These are phyloP conservation scores for Daldinia decipiens DNA, from an alignment of 495 filamentous ascomycete genomes.

Conservation along the genomic window DNA sequence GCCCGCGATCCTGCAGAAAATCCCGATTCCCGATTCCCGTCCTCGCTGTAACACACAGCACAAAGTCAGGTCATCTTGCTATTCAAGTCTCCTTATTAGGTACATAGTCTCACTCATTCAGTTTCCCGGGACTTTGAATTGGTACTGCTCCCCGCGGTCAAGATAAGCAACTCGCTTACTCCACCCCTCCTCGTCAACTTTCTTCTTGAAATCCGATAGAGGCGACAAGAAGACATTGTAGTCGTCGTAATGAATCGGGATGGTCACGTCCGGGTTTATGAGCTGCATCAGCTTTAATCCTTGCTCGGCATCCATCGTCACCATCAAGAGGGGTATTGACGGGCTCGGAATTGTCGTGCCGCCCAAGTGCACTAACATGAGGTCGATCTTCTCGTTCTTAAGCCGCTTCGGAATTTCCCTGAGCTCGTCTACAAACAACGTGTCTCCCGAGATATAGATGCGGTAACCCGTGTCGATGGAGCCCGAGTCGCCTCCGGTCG, in stretches of 20 bases:
- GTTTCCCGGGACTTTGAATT: constrained; percentile 60
- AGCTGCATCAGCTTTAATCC: constrained; percentile 69
- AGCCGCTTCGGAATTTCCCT: constrained; percentile 63
- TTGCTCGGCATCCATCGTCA: constrained; percentile 77
- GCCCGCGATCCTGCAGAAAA: constrained; percentile 12
- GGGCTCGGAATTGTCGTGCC: constrained; percentile 73
- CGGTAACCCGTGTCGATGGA: constrained; percentile 64
- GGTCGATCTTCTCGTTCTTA: constrained; percentile 63
- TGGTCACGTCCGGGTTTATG: constrained; percentile 69
- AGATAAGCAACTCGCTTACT: constrained; percentile 67
- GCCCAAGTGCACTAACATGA: constrained; percentile 75
- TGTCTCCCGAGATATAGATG: constrained; percentile 80
- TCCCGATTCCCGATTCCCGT: constrained; percentile 6
- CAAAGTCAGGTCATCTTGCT: not conserved
- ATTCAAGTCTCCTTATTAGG: not conserved
- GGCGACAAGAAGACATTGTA: constrained; percentile 71
- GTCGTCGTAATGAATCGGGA: constrained; percentile 78
- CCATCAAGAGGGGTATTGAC: constrained; percentile 67
- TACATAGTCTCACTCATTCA: constrained; percentile 13
- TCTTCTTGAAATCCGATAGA: constrained; percentile 68
- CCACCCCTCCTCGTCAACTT: constrained; percentile 63
- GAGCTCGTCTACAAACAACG: constrained; percentile 71
- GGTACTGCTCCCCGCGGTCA: constrained; percentile 68
- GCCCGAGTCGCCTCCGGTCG: constrained; percentile 29
- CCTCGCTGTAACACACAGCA: not conserved